Percentiles rank a stretch among this genome's conserved stretches.
Conservation (phyloP, 2,329 filamentous ascomycete species). For the Teratosphaeria epicoccoides region DNA sequence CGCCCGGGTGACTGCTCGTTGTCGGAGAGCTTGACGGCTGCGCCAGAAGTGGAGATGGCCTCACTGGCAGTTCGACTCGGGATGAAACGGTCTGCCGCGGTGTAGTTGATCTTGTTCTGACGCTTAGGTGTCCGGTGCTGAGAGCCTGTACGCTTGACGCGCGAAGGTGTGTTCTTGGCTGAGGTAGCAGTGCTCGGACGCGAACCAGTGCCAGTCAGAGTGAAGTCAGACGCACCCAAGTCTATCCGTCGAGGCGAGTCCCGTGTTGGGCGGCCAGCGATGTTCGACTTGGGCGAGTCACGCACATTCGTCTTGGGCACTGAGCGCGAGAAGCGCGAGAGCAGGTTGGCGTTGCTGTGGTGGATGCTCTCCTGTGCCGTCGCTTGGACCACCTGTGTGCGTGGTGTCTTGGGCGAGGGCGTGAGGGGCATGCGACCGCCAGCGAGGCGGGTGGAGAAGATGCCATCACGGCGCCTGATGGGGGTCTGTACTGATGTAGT, state of each 20-base stretch:
- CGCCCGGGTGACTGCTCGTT: constrained; percentile 50
- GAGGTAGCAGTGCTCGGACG: constrained; percentile 27
- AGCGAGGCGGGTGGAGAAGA: constrained; percentile 86
- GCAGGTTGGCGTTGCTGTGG: constrained; percentile 62
- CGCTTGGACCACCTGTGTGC: constrained; percentile 46
- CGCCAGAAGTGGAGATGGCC: constrained; percentile 57
- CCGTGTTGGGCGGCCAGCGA: constrained; percentile 51
- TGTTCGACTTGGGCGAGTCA: constrained; percentile 94
- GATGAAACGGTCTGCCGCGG: constrained; percentile 76
- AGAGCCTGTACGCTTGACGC: constrained; percentile 30
- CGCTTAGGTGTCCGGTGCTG: constrained; percentile 29
- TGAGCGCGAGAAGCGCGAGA: constrained; percentile 65
- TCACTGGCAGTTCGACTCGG: constrained; percentile 87
- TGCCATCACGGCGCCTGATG: constrained; percentile 78
- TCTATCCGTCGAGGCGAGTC: constrained; percentile 79
- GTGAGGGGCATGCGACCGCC: constrained; percentile 91
- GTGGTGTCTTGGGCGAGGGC: constrained; percentile 69
- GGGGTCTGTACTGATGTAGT: constrained; percentile 76
- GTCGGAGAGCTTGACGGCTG: constrained; percentile 69
- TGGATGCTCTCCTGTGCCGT: constrained; percentile 57
- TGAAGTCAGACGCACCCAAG: constrained; percentile 85
- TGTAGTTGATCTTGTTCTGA: constrained; percentile 48
- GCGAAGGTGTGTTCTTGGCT: constrained; percentile 35
- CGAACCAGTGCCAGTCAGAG: constrained; percentile 71
- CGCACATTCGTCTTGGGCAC: constrained; percentile 57